Percentiles rank a stretch among this genome's conserved stretches.
Conservation (phyloP, 2,329 filamentous ascomycete species). For the Colletotrichum higginsianum region DNA sequence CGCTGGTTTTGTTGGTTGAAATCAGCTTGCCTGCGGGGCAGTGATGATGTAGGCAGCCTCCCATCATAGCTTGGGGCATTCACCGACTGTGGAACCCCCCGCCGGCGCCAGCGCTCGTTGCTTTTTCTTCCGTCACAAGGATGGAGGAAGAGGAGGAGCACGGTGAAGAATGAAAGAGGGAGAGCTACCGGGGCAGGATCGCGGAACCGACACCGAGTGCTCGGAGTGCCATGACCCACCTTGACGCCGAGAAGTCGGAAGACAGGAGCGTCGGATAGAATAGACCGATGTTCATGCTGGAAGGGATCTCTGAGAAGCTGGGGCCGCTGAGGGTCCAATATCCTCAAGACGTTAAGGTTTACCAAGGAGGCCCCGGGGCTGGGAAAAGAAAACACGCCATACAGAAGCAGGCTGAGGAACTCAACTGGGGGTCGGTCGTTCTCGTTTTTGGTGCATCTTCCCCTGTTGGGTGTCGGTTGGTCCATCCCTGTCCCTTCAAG, state of each 20-base stretch:
- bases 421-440: neutral
- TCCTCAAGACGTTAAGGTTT: neutral
- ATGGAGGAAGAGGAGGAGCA: too few species aligned
- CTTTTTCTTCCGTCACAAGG: neutral
- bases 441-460: neutral
- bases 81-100: neutral
- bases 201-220: neutral
- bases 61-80: neutral
- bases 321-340: slow-evolving; percentile 16
- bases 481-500: too few species aligned
- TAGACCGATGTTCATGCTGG: neutral
- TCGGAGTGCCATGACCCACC: neutral
- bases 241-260: slow-evolving; percentile 1
- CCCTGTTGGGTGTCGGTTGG: neutral
- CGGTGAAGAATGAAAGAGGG: neutral
- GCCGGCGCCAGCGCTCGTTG: too few species aligned
- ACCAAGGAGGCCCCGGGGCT: too few species aligned
- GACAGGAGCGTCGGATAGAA: neutral
- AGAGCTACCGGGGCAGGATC: neutral
- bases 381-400: neutral
- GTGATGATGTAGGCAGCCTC: neutral
- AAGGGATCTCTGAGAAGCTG: neutral
- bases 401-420: neutral
- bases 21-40: neutral
- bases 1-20: neutral